Conservation (phyloP, 208 protist species). For the Phytomonas sp. region DNA sequence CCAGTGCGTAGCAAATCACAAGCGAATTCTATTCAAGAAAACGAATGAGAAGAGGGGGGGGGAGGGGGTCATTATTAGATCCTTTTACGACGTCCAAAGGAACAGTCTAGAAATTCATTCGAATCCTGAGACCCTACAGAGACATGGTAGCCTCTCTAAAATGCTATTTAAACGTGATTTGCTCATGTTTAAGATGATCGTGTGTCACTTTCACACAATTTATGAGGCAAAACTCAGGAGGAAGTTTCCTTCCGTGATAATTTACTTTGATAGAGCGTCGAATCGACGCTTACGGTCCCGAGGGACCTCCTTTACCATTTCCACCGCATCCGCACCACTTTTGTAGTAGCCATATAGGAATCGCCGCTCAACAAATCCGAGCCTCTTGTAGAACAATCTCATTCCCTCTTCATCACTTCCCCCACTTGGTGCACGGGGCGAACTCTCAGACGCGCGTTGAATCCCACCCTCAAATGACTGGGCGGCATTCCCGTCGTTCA, state of each 20-base stretch:
- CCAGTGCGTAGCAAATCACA: too few species aligned
- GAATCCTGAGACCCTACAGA: too few species aligned
- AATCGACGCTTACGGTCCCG: not conserved
- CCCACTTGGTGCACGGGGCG: not conserved
- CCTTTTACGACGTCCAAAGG: not conserved
- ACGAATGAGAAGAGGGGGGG: not conserved
- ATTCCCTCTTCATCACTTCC: not conserved
- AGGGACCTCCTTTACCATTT: slow-evolving; percentile 1
- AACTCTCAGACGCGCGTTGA: not conserved
- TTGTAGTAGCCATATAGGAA: not conserved
- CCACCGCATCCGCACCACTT: slow-evolving; percentile 2
- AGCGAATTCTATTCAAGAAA: too few species aligned
- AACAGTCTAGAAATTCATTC: not conserved
- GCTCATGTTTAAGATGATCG: too few species aligned
- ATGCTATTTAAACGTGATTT: too few species aligned
- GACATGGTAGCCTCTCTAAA: too few species aligned
- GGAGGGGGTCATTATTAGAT: not conserved
- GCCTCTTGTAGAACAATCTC: not conserved
- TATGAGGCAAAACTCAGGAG: too few species aligned
- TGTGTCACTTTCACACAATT: too few species aligned
- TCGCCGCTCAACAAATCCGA: slow-evolving; percentile 1
- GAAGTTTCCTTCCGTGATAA: too few species aligned
- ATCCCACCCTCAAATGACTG: too few species aligned
- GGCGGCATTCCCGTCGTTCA: too few species aligned
- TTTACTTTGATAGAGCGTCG: too few species aligned